phyloP scores from a whole-genome alignment of 441 rosid genomes.

The Pelargonium australe region DNA sequence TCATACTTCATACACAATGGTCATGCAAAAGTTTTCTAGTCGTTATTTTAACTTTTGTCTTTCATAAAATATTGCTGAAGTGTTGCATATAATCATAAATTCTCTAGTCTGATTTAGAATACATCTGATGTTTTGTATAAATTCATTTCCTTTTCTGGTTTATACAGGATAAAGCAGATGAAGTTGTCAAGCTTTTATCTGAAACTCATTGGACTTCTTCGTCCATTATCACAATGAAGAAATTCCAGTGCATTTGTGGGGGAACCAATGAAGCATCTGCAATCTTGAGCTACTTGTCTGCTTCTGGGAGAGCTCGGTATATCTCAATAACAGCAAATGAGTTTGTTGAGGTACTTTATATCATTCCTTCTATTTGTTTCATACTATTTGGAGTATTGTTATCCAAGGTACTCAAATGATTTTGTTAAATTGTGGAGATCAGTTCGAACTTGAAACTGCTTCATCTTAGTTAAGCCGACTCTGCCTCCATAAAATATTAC shows the following conservation, averaged over 20 bases:
- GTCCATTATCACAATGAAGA: slow-evolving; percentile 54
- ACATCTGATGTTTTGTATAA: neutral
- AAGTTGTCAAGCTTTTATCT: slow-evolving; percentile 46
- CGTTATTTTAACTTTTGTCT: neutral
- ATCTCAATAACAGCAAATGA: slow-evolving; percentile 48
- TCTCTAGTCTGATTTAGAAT: no score
- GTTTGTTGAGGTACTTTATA: slow-evolving; percentile 45
- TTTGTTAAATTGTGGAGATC: slow-evolving; percentile 11
- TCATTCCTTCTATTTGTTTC: slow-evolving; percentile 9
- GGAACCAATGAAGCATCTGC: slow-evolving; percentile 53
- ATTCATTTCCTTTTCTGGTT: neutral
- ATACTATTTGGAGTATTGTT: neutral
- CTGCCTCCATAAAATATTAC: neutral
- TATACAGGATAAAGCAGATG: slow-evolving; percentile 55
- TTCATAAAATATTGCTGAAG: no score
- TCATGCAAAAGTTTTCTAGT: no score
- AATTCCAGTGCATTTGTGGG: slow-evolving; percentile 54
- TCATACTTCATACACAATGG: no score
- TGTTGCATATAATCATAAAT: no score
- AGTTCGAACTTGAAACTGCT: neutral
- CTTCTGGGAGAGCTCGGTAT: slow-evolving; percentile 50
- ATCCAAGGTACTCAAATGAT: neutral
- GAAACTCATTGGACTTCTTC: slow-evolving; percentile 73
- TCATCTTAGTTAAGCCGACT: neutral
- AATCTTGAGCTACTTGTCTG: slow-evolving; percentile 57